A percentile compares a stretch with the other conserved stretches of the same genome.
These are phyloP conservation scores for Rhizopus microsporus DNA, from an alignment of 371 early-diverging fungal species.

Conservation along the genomic window DNA sequence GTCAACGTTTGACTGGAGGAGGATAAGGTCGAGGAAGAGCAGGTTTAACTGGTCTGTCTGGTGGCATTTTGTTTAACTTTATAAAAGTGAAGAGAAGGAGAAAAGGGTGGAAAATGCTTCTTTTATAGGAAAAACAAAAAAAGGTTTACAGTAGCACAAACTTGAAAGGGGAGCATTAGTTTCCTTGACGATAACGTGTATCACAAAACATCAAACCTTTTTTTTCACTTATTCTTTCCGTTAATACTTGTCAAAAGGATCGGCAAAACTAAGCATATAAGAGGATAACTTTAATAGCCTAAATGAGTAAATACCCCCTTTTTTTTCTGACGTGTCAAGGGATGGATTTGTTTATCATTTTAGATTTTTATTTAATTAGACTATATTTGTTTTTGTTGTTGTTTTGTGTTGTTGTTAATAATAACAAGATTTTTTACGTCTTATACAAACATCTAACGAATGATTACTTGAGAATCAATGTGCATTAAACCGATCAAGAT, in stretches of 20 bases:
- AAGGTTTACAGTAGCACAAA: conserved; percentile 1
- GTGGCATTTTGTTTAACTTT: conserved; percentile 15
- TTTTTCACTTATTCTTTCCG: too few species aligned
- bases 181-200: neutral
- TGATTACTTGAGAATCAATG: too few species aligned
- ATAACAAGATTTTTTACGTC: too few species aligned
- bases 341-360: too few species aligned
- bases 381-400: too few species aligned
- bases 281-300: too few species aligned
- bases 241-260: neutral
- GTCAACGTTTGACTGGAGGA: conserved; percentile 13
- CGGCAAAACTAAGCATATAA: neutral
- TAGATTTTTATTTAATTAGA: too few species aligned
- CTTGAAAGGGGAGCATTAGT: neutral
- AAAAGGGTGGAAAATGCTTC: conserved; percentile 9
- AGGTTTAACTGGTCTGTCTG: conserved; percentile 19
- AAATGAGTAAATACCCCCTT: too few species aligned
- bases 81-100: neutral
- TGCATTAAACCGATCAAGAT: too few species aligned
- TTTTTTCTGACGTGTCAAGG: too few species aligned
- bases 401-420: too few species aligned
- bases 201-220: neutral
- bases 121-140: conserved; percentile 2
- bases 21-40: conserved; percentile 27
- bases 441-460: too few species aligned